A percentile compares a stretch with the other conserved stretches of the same genome.
phyloP scores from a whole-genome alignment of 805 yeast genomes.

The Nakazawaea ernobii region DNA sequence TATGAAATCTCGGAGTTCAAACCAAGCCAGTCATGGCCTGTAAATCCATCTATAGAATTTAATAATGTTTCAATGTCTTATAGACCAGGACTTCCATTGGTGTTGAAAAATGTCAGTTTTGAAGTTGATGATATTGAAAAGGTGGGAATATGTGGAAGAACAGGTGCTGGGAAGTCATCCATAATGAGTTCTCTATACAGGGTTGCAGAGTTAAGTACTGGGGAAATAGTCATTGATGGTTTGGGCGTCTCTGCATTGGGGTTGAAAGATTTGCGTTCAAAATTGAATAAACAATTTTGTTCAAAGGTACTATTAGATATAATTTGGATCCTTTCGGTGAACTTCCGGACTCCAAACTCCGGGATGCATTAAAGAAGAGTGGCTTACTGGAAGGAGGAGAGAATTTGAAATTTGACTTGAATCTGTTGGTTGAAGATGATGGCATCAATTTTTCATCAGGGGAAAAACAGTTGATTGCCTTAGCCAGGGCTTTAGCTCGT shows the following conservation, averaged over 20 bases:
- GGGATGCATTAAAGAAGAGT: slow-evolving; percentile 65
- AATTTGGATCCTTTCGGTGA: slow-evolving; percentile 73
- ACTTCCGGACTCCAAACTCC: slow-evolving; percentile 49
- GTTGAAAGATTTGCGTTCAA: slow-evolving; percentile 58
- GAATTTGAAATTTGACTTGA: slow-evolving; percentile 42
- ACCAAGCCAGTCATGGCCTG: slow-evolving; percentile 59
- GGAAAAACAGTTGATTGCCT: slow-evolving; percentile 51
- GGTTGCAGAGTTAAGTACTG: slow-evolving; percentile 47
- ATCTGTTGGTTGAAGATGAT: slow-evolving; percentile 44
- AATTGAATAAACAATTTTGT: slow-evolving; percentile 71
- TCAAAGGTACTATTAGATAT: slow-evolving; percentile 69
- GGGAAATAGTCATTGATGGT: slow-evolving; percentile 59
- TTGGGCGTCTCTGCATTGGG: slow-evolving; percentile 61
- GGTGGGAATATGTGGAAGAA: slow-evolving; percentile 63
- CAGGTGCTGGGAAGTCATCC: slow-evolving; percentile 72
- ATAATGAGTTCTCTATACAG: slow-evolving; percentile 69
- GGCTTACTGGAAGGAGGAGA: slow-evolving; percentile 41
- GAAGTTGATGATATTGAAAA: slow-evolving; percentile 46
- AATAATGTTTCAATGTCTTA: slow-evolving; percentile 53
- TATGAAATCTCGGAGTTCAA: slow-evolving; percentile 33
- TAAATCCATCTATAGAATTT: slow-evolving; percentile 52
- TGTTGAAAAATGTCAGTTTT: slow-evolving; percentile 50
- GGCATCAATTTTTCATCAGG: slow-evolving; percentile 58
- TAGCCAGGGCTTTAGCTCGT: slow-evolving; percentile 56
- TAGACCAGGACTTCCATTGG: slow-evolving; percentile 59